These are phyloP conservation scores for Salix caprea DNA, from an alignment of 345 rosid species.

Conservation along the genomic window DNA sequence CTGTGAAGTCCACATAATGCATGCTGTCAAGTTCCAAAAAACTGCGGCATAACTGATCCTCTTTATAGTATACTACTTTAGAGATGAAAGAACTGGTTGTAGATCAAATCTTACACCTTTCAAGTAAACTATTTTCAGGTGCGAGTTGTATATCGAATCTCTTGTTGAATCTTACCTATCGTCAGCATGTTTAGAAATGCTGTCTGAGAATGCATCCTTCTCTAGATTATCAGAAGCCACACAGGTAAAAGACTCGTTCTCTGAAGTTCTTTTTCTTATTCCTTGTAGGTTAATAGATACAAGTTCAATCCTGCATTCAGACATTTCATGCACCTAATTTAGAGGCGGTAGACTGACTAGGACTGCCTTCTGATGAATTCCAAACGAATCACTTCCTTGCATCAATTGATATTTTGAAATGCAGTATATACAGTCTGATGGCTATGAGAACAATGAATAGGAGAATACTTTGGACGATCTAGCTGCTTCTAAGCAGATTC, in stretches of 20 bases:
- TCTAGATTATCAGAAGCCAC: too few species aligned
- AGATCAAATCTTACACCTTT: conserved; percentile 1
- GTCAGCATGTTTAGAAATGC: too few species aligned
- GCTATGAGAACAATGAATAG: not conserved
- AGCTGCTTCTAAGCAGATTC: not conserved
- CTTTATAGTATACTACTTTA: not conserved
- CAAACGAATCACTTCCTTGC: not conserved
- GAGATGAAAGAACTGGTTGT: not conserved
- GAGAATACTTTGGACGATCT: not conserved
- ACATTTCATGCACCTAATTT: not conserved
- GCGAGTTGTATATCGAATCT: not conserved
- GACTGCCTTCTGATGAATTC: not conserved
- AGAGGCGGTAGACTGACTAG: not conserved
- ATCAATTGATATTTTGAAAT: not conserved
- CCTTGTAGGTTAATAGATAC: not conserved
- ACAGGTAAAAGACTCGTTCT: too few species aligned
- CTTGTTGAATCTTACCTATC: not conserved
- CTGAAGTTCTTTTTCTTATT: too few species aligned
- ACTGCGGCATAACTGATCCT: not conserved
- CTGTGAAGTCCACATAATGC: not conserved
- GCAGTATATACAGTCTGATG: not conserved
- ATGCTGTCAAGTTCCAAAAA: not conserved
- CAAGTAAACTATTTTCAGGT: not conserved
- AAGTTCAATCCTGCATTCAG: not conserved
- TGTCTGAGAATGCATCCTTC: too few species aligned